Base-by-base conservation (phyloP, 2,329 filamentous ascomycete genomes). In the Diaporthe sp. region DNA sequence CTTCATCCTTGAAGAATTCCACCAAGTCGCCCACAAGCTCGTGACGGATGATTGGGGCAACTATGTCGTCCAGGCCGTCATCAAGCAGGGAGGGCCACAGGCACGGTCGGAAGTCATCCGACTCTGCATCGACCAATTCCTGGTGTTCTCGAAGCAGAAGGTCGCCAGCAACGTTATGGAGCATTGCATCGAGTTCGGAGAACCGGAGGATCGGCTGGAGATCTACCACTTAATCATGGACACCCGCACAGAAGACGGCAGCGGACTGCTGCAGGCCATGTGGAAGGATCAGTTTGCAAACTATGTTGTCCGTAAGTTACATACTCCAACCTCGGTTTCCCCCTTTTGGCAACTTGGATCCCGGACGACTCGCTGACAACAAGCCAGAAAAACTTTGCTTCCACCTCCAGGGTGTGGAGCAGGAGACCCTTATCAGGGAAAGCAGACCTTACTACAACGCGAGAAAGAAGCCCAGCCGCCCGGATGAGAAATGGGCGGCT, bases 91-190 rank as follows among this genome's bases (percentile, higher is more conserved):
- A 34, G 89, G 92, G 71, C 88, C 90, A 5, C 91, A 93, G 74
- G 95, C 98, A 80, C 91, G 92, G 28, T 88, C 89, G 19, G 91
- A 88, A 79, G 93, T 98, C 80, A 94, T 98, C 74, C 85, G 89
- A 37, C 87, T 95, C 62, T 93, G 98, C 78, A 92, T 93, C 78
- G 87, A 88, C 17, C 91, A 95, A 75, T 87, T 98, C 3, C 84
- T 98, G 53, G 86, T 87, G 1, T 92, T 95, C 79, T 98, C 95
- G 37, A 98, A 95, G 87, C 95, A 98, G 86, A 99, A 99, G 83
- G 97, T 95, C 81, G 96, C 97, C 0, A 98, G 96, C 81, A 98
- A 99, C 80, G 96, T 99, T 3, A 96, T 99, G 0, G 97, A 99
- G 84, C 96, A 95, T 84, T 98, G 95, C 82, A 93, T 98, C 76